Base-by-base conservation (phyloP, 31 red algal genomes). In the Odonthalia washingtoniensis region DNA sequence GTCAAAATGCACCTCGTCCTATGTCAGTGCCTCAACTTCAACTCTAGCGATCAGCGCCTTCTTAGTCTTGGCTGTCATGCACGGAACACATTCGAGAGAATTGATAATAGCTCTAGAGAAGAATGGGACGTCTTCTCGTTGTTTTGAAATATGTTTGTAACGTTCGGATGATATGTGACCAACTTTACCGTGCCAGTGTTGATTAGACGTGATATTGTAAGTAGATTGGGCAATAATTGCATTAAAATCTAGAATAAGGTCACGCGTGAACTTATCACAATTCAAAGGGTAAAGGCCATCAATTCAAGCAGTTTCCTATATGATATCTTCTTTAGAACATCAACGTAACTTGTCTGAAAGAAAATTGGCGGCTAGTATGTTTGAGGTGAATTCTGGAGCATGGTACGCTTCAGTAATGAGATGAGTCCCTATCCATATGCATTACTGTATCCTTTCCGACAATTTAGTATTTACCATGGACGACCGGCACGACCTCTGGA, bases 401-500 rank as follows among this genome's bases (percentile, higher is more conserved):
- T 87, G 73, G 39, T 69, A 77, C 2, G 84, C 73, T 34, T 87
- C 84, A n/a, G n/a, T n/a, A n/a, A 44, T 1, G 16, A 74, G 46
- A 0, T 36, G 1, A 24, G 67, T 49, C 0, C 3, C 42, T 5
- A 78, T 37, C 3, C 65, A 40, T 3, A 87, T 77, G 32, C 32
- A 78, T n/a, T 3, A 87, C 74, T 16, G 65, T 30, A 12, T 61
- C 72, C 37, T 78, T 87, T 33, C 72, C 84, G 4, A 87, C 46
- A 46, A 78, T 40, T 37, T 28, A 43, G 30, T 72, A 0, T 3
- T 28, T 41, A 26, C 44, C 84, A 33, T 21, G 46, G 0, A 61
- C 73, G 28, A 0, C 57, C 60, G 65, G 72, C 27, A 87, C 84
- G 2, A 39, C 1, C 62, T 65, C 36, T 2, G 63, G 18, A 5